Conservation (phyloP, 176 grass and related monocot species). For the Melocanna baccifera region DNA sequence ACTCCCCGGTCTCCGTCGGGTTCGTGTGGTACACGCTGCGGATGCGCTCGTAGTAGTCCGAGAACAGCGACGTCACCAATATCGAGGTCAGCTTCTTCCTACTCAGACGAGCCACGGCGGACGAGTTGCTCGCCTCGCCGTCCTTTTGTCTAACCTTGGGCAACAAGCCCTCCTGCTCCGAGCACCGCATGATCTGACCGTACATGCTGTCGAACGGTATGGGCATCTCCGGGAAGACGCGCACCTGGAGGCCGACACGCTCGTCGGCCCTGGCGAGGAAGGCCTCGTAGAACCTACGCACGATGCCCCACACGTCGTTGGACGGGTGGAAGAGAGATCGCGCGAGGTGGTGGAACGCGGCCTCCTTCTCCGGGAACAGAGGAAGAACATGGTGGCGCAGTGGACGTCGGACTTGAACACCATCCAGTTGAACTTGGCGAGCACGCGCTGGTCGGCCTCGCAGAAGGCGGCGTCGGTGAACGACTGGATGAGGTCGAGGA, state of each 20-base stretch:
- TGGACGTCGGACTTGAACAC: constrained; percentile 75
- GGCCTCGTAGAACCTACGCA: constrained; percentile 40
- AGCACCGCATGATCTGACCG: constrained; percentile 50
- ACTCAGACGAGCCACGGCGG: background rate
- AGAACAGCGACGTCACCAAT: constrained; percentile 51
- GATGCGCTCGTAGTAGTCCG: constrained; percentile 59
- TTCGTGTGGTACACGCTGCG: constrained; percentile 47
- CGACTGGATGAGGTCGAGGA: constrained; percentile 53
- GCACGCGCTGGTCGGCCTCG: constrained; percentile 51
- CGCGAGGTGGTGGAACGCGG: constrained; percentile 71
- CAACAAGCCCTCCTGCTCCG: constrained; percentile 43
- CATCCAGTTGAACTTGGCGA: constrained; percentile 65
- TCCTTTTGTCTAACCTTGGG: background rate
- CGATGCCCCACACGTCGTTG: constrained; percentile 68
- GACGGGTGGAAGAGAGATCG: constrained; percentile 72
- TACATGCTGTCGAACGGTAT: constrained; percentile 49
- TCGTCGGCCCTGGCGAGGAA: constrained; percentile 58
- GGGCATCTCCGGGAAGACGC: constrained; percentile 42
- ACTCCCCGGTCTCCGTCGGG: constrained; percentile 39
- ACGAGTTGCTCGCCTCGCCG: background rate
- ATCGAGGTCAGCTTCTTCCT: constrained; percentile 43
- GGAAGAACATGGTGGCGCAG: constrained; percentile 59
- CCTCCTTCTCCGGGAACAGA: constrained; percentile 69
- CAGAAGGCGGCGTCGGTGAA: constrained; percentile 62
- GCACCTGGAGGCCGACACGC: constrained; percentile 61